A percentile compares a stretch with the other conserved stretches of the same genome.
Conservation (phyloP, 139 green algal genomes). For the Nannochloris sp. region DNA sequence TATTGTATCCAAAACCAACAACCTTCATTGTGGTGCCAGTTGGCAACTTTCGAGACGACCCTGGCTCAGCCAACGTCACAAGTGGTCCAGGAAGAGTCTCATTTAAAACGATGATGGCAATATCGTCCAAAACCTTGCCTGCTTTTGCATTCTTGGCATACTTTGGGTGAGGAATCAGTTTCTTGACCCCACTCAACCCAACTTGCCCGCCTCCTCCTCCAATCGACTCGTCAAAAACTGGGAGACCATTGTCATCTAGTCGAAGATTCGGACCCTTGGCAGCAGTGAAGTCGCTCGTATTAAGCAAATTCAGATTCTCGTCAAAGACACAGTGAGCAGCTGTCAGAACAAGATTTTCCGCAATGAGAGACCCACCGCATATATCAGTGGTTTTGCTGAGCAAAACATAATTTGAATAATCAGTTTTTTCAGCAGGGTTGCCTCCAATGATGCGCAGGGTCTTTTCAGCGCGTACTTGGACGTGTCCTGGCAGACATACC, state of each 20-base stretch:
- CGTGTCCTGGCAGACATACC: too few species aligned
- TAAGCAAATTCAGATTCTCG: neutral
- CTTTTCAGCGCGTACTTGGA: neutral
- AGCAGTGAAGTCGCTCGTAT: neutral
- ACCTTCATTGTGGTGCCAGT: neutral
- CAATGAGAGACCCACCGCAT: neutral
- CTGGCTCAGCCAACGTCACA: neutral
- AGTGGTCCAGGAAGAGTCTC: neutral
- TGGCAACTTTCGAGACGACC: neutral
- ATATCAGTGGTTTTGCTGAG: neutral
- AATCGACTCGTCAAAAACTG: neutral
- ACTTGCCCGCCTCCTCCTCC: neutral
- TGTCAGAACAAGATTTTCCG: neutral
- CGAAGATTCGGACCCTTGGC: neutral
- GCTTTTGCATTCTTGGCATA: neutral
- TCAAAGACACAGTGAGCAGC: neutral
- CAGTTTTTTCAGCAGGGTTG: neutral
- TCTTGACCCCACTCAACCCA: neutral
- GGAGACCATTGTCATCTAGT: neutral
- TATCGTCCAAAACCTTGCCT: neutral
- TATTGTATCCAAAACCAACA: neutral
- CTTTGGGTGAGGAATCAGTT: constrained; percentile 1
- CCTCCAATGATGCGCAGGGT: neutral
- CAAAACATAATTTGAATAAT: neutral
- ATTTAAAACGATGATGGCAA: neutral